Conservation (phyloP, 495 filamentous ascomycete genomes). For the Hypoxylon intermedium region DNA sequence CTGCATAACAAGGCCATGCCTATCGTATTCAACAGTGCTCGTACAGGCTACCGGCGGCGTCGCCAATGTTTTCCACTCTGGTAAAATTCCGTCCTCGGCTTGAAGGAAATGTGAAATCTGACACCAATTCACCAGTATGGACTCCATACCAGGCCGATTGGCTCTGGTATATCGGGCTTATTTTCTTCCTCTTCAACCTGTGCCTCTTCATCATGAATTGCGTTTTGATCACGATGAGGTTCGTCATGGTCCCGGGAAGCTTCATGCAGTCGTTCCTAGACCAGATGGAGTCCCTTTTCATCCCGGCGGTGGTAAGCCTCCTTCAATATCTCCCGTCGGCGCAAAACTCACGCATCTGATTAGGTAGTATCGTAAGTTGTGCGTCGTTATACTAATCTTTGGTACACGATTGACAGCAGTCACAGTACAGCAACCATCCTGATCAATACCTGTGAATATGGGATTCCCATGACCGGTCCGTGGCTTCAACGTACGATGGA, state of each 20-base stretch:
- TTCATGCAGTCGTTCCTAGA: slow-evolving; percentile 76
- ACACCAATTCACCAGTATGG: slow-evolving; percentile 34
- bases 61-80: slow-evolving; percentile 75
- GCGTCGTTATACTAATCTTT: neutral
- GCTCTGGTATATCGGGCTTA: slow-evolving; percentile 71
- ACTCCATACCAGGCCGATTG: slow-evolving; percentile 75
- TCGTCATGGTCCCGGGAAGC: slow-evolving; percentile 72
- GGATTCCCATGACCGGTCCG: slow-evolving; percentile 65
- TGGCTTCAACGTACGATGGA: slow-evolving; percentile 72
- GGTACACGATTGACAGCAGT: neutral
- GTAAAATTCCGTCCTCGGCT: slow-evolving; percentile 52
- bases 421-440: slow-evolving; percentile 74
- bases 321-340: too few relatives aligned
- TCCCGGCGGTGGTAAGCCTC: slow-evolving; percentile 71
- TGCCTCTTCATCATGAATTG: slow-evolving; percentile 74
- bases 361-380: slow-evolving; percentile 55
- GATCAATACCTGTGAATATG: slow-evolving; percentile 82
- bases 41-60: slow-evolving; percentile 76
- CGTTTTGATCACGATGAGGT: slow-evolving; percentile 70
- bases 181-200: slow-evolving; percentile 80
- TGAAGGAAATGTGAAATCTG: neutral
- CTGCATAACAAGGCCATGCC: neutral
- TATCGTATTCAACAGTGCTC: neutral
- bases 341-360: neutral
- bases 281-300: slow-evolving; percentile 80